Conservation (phyloP, 352 stramenopile species). For the Globisporangium irregulare region DNA sequence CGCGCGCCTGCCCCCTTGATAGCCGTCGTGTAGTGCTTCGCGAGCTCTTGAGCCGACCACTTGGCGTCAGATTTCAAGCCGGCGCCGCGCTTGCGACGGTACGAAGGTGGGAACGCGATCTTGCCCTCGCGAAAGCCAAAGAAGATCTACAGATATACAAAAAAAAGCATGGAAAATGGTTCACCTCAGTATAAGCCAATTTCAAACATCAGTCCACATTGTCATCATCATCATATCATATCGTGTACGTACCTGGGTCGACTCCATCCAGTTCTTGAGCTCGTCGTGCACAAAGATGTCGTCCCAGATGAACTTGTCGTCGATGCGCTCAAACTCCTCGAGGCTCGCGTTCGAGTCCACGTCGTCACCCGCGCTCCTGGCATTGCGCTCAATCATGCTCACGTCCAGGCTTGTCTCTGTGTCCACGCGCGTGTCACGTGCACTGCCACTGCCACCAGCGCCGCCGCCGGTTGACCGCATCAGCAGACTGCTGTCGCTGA, state of each 20-base stretch:
- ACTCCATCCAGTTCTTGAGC: slow-evolving; percentile 48
- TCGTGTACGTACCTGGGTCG: slow-evolving; percentile 9
- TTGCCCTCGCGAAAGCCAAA: slow-evolving; percentile 71
- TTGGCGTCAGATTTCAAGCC: slow-evolving; percentile 13
- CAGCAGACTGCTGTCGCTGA: slow-evolving; percentile 18
- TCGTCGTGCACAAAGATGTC: slow-evolving; percentile 74
- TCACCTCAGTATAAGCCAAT: neutral
- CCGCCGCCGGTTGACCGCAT: neutral
- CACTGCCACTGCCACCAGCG: neutral
- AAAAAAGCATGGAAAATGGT: neutral
- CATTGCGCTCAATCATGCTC: slow-evolving; percentile 35
- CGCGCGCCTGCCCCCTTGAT: slow-evolving; percentile 56
- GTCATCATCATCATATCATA: neutral
- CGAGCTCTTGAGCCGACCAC: slow-evolving; percentile 27
- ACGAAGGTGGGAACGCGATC: slow-evolving; percentile 81
- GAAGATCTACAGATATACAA: slow-evolving; percentile 65
- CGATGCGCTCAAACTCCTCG: slow-evolving; percentile 26
- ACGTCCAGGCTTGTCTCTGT: slow-evolving; percentile 24
- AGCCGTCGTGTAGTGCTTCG: slow-evolving; percentile 53
- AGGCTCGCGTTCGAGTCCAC: slow-evolving; percentile 14
- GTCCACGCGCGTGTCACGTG: slow-evolving; percentile 5
- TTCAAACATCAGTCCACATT: neutral
- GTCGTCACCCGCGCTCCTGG: slow-evolving; percentile 7
- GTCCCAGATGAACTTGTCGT: slow-evolving; percentile 49
- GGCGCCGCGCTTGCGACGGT: slow-evolving; percentile 52